Evolutionary conservation across 805 yeast genomes (phyloP).

Genomic region (Candida orba): DNA sequence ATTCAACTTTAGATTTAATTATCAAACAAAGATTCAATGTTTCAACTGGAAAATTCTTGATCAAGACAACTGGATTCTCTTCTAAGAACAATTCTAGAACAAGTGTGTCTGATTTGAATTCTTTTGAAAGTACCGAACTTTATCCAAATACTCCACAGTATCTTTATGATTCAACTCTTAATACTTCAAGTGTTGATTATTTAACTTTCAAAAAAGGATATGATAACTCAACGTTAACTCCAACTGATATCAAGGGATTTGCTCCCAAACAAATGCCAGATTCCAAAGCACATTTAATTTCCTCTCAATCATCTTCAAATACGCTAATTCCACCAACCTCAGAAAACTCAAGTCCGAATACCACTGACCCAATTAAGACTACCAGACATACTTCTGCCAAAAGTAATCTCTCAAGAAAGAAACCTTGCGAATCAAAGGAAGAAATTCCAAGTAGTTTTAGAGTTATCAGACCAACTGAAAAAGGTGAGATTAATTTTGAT

Average conservation of each 20-base stretch:
- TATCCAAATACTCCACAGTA: conserved; percentile 70
- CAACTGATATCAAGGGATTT: not conserved
- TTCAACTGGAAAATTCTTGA: conserved; percentile 28
- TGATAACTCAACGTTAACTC: not conserved
- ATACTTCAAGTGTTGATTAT: conserved; percentile 37
- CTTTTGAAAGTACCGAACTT: conserved; percentile 41
- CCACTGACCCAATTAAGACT: not conserved
- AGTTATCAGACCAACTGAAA: conserved; percentile 56
- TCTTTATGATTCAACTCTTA: conserved; percentile 34
- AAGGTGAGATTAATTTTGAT: conserved; percentile 74
- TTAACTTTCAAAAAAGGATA: conserved; percentile 40
- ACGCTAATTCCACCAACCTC: not conserved
- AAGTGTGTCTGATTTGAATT: conserved; percentile 46
- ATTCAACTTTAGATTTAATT: conserved; percentile 34
- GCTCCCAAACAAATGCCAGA: not conserved
- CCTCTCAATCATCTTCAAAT: not conserved
- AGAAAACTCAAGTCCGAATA: not conserved
- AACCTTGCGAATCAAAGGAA: conserved; percentile 5
- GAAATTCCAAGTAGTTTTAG: conserved; percentile 43
- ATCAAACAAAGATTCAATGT: conserved; percentile 29
- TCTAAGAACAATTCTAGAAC: conserved; percentile 33
- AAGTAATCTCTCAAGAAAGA: conserved; percentile 8
- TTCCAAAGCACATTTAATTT: not conserved
- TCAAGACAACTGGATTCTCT: conserved; percentile 27
- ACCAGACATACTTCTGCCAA: not conserved